Conservation (phyloP, 768 basidiomycete genomes). For the Leccinum subtestaceum region DNA sequence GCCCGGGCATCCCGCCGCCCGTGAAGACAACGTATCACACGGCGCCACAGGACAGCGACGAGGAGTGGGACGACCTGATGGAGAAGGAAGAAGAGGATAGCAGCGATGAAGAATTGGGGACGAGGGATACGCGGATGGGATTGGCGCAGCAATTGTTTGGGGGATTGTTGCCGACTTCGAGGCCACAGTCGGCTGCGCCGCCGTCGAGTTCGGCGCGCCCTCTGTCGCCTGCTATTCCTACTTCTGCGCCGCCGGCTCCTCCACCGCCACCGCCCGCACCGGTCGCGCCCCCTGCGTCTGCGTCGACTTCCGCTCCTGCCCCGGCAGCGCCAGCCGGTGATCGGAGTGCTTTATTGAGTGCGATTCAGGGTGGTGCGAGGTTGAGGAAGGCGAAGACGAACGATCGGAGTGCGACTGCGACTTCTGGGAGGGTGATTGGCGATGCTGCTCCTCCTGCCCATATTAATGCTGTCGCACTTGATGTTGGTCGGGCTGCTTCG, state of each 20-base stretch:
- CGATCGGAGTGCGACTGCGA: conserved; percentile 70
- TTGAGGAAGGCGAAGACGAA: conserved; percentile 77
- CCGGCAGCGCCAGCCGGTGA: conserved; percentile 49
- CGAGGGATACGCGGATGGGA: conserved; percentile 58
- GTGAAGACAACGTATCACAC: conserved; percentile 60
- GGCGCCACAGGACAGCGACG: conserved; percentile 57
- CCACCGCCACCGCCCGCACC: conserved; percentile 33
- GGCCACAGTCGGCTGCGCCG: conserved; percentile 57
- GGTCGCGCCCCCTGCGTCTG: conserved; percentile 21
- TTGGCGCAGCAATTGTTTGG: conserved; percentile 83
- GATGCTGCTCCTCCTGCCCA: conserved; percentile 69
- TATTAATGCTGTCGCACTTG: conserved; percentile 45
- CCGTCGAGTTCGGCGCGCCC: conserved; percentile 19
- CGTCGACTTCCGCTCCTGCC: conserved; percentile 36
- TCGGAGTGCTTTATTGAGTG: conserved; percentile 63
- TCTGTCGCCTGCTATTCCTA: conserved; percentile 33
- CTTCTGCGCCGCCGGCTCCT: conserved; percentile 36
- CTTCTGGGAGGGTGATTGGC: conserved; percentile 78
- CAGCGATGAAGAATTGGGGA: conserved; percentile 77
- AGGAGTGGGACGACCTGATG: conserved; percentile 83
- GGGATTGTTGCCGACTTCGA: conserved; percentile 52
- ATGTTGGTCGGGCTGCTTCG: conserved; percentile 32
- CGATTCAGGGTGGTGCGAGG: conserved; percentile 75
- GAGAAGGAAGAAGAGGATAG: conserved; percentile 71
- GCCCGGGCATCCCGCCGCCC: conserved; percentile 40